A percentile compares a stretch with the other conserved stretches of the same genome.
Evolutionary conservation across 2,329 filamentous ascomycete genomes (phyloP).

Genomic region (Pseudopyrenochaeta lycopersici): DNA sequence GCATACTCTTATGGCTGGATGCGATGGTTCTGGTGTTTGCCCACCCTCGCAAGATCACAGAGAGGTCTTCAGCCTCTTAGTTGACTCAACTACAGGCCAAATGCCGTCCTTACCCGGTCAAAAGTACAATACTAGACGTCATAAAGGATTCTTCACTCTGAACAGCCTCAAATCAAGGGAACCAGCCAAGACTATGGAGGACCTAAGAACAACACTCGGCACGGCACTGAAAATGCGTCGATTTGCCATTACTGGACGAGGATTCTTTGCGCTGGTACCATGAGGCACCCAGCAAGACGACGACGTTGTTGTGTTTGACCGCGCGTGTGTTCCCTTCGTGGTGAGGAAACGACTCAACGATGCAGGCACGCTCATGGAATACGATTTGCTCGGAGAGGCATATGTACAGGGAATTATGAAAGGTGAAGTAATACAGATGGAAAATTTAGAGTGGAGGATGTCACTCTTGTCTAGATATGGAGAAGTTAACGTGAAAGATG

Average conservation of each 20-base stretch:
- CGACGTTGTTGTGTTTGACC: slow-evolving; percentile 26
- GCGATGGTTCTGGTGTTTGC: slow-evolving; percentile 20
- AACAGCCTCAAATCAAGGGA: slow-evolving; percentile 25
- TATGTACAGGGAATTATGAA: slow-evolving; percentile 37
- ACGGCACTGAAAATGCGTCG: slow-evolving; percentile 28
- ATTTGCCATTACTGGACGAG: slow-evolving; percentile 29
- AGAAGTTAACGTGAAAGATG: background rate
- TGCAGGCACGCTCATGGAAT: background rate
- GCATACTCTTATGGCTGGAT: slow-evolving; percentile 28
- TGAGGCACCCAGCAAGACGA: slow-evolving; percentile 22
- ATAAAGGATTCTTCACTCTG: slow-evolving; percentile 30
- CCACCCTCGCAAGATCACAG: slow-evolving; percentile 24
- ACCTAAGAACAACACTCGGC: slow-evolving; percentile 20
- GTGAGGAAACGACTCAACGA: slow-evolving; percentile 3
- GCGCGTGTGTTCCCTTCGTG: slow-evolving; percentile 31
- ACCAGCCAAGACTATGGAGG: slow-evolving; percentile 21
- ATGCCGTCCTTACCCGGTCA: slow-evolving; percentile 30
- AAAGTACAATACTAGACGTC: slow-evolving; percentile 23
- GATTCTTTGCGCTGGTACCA: slow-evolving; percentile 34
- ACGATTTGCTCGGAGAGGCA: slow-evolving; percentile 29
- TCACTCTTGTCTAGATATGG: slow-evolving; percentile 17
- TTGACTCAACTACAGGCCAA: slow-evolving; percentile 22
- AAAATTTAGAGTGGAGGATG: slow-evolving; percentile 12
- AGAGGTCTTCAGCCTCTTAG: slow-evolving; percentile 33
- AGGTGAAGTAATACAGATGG: slow-evolving; percentile 21